phyloP scores from a whole-genome alignment of 148 eudicot species.

The Simmondsia chinensis region DNA sequence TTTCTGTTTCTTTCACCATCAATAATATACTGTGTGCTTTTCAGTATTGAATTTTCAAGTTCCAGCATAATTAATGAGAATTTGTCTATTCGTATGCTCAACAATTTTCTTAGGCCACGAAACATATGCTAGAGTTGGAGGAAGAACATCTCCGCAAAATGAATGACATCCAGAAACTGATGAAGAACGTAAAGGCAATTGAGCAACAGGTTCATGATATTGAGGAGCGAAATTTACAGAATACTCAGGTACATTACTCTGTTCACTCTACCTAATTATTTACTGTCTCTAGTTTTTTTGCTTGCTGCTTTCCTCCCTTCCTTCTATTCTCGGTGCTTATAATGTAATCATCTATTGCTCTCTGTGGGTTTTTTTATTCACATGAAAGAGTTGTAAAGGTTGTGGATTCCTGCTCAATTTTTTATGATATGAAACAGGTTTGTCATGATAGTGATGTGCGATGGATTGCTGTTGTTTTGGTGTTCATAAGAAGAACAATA shows the following conservation, averaged over 20 bases:
- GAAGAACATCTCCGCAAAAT: conserved; percentile 35
- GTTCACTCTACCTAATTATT: background rate
- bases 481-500: too few species aligned
- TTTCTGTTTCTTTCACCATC: too few species aligned
- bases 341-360: background rate
- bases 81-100: background rate
- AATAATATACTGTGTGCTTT: too few species aligned
- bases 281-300: background rate
- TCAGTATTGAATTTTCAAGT: too few species aligned
- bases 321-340: background rate
- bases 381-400: too few species aligned
- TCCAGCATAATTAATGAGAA: conserved; percentile 2
- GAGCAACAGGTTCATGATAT: conserved; percentile 52
- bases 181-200: conserved; percentile 28
- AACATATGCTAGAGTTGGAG: conserved; percentile 50
- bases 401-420: too few species aligned
- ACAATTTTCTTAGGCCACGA: conserved; percentile 45
- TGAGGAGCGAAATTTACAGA: conserved; percentile 50
- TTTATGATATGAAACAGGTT: too few species aligned
- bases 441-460: too few species aligned
- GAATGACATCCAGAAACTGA: conserved; percentile 31
- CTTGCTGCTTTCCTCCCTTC: background rate
- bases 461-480: too few species aligned
- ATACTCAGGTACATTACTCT: conserved; percentile 54
- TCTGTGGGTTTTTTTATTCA: background rate